A percentile compares a stretch with the other conserved stretches of the same genome.
These are phyloP conservation scores for Salisapilia sapeloensis DNA, from an alignment of 352 stramenopile genomes.

Conservation along the genomic window DNA sequence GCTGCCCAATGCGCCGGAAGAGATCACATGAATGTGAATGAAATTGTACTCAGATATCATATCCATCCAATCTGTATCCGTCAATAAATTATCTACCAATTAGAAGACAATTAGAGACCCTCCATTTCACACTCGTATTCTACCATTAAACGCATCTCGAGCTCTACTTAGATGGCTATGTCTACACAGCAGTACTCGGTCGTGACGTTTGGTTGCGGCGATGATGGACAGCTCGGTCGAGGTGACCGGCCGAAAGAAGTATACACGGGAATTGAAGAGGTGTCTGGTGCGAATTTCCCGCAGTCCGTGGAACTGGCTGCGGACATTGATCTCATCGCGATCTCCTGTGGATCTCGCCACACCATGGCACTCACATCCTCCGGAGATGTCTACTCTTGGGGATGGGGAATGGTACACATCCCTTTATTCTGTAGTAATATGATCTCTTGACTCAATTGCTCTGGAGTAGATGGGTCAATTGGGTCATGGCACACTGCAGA, in stretches of 20 bases:
- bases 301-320: slow-evolving; percentile 27
- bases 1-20: too few species aligned
- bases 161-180: too few species aligned
- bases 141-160: too few species aligned
- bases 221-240: slow-evolving; percentile 64
- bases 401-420: slow-evolving; percentile 57
- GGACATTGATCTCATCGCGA: slow-evolving; percentile 33
- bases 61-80: too few species aligned
- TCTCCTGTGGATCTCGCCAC: slow-evolving; percentile 70
- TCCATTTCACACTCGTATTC: too few species aligned
- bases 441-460: slow-evolving; percentile 1
- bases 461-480: slow-evolving; percentile 54
- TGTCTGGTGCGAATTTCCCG: slow-evolving; percentile 62
- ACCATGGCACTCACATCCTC: slow-evolving; percentile 54
- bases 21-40: too few species aligned
- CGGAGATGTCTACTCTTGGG: slow-evolving; percentile 55
- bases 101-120: too few species aligned
- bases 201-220: slow-evolving; percentile 67
- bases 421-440: neutral
- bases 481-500: slow-evolving; percentile 59
- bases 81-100: too few species aligned
- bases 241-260: slow-evolving; percentile 34
- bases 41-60: too few species aligned
- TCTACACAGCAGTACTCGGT: slow-evolving; percentile 19
- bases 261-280: slow-evolving; percentile 34